Evolutionary conservation across 208 protist species (phyloP).

Genomic region (Trypanosoma melophagium): DNA sequence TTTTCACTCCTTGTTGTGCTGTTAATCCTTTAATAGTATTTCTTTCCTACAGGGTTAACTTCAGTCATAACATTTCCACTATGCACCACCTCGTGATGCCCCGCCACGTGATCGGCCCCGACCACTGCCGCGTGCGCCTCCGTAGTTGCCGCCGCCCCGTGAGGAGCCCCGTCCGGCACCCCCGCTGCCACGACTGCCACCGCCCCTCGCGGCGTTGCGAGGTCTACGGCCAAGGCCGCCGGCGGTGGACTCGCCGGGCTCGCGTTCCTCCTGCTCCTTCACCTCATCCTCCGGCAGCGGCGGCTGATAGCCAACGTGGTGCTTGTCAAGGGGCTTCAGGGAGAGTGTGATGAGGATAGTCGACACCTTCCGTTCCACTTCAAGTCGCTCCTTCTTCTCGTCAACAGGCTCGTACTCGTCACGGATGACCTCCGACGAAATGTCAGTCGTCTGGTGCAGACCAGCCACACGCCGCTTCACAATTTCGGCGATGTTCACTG

Average conservation of each 20-base stretch:
- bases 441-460: slow-evolving; percentile 91
- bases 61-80: not conserved
- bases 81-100: slow-evolving; percentile 21
- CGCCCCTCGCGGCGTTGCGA: slow-evolving; percentile 33
- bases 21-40: no score
- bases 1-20: no score
- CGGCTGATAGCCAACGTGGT: slow-evolving; percentile 88
- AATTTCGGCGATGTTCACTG: slow-evolving; percentile 92
- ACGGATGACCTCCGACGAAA: slow-evolving; percentile 73
- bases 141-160: not conserved
- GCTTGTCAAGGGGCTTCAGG: slow-evolving; percentile 76
- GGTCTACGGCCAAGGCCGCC: slow-evolving; percentile 29
- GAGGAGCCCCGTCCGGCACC: slow-evolving; percentile 20
- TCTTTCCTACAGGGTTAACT: no score
- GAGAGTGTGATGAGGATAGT: slow-evolving; percentile 91
- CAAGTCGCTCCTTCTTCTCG: slow-evolving; percentile 64
- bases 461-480: slow-evolving; percentile 89
- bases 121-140: not conserved
- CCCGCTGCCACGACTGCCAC: slow-evolving; percentile 38
- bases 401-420: slow-evolving; percentile 91
- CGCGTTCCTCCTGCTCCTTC: slow-evolving; percentile 66
- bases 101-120: slow-evolving; percentile 39
- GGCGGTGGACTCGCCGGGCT: slow-evolving; percentile 13
- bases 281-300: slow-evolving; percentile 89
- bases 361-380: slow-evolving; percentile 83